A percentile compares a stretch with the other conserved stretches of the same genome.
These are phyloP conservation scores for Oenanthe javanica DNA, from an alignment of 140 eudicot species.

Conservation along the genomic window DNA sequence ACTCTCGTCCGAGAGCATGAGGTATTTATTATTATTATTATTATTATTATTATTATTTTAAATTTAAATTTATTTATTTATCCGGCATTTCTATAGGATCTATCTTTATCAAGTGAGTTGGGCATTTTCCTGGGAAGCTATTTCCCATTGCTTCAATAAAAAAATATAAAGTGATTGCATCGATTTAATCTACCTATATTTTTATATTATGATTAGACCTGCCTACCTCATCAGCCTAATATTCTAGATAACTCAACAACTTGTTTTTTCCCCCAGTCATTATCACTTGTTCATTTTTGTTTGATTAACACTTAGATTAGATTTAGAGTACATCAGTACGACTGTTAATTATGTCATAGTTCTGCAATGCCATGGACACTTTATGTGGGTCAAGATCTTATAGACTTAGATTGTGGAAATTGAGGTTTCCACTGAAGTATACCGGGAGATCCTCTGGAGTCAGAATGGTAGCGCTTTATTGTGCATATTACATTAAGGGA, in stretches of 20 bases:
- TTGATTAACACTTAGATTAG: not conserved
- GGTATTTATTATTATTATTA: constrained; percentile 25
- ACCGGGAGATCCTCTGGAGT: no score
- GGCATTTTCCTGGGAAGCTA: not conserved
- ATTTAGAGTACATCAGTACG: not conserved
- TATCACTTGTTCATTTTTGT: not conserved
- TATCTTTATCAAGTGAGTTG: not conserved
- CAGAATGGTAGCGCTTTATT: no score
- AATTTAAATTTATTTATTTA: not conserved
- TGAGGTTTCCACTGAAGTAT: no score
- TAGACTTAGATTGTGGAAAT: no score
- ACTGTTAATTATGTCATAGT: not conserved
- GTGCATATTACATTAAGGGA: no score
- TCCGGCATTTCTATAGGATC: not conserved
- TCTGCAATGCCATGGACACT: no score
- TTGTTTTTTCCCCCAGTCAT: not conserved
- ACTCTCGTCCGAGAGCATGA: constrained; percentile 77
- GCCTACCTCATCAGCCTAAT: not conserved
- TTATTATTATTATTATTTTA: not conserved
- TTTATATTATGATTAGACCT: not conserved
- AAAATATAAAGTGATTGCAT: not conserved
- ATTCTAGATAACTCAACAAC: not conserved
- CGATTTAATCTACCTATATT: not conserved
- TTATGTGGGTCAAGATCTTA: no score
- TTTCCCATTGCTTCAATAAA: not conserved